Evolutionary conservation across 2,329 filamentous ascomycete genomes (phyloP).

Genomic region (Neonectria neomacrospora): DNA sequence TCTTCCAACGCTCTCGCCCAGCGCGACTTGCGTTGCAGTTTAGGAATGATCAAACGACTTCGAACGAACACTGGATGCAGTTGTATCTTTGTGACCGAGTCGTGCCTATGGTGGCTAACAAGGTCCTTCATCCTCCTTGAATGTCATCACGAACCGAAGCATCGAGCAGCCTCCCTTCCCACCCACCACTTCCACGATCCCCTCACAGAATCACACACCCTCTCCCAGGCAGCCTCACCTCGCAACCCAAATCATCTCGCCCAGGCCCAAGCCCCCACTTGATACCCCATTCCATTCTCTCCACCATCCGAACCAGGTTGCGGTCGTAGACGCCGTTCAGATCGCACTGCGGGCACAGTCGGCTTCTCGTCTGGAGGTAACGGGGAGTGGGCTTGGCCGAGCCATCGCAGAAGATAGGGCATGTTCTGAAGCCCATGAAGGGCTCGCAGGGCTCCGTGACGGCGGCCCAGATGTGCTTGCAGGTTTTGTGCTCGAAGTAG

Average conservation of each 20-base stretch:
- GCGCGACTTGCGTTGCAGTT: background rate
- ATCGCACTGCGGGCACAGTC: constrained; percentile 57
- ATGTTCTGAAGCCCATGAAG: constrained; percentile 62
- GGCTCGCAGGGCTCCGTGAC: constrained; percentile 60
- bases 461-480: constrained; percentile 64
- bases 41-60: background rate
- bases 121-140: background rate
- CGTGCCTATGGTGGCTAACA: background rate
- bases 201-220: constrained; percentile 49
- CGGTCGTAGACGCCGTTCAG: constrained; percentile 57
- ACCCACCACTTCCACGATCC: background rate
- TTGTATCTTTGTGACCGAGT: background rate
- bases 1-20: background rate
- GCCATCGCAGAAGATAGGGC: constrained; percentile 55
- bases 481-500: constrained; percentile 60
- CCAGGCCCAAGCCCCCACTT: constrained; percentile 61
- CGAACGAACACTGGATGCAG: background rate
- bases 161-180: background rate
- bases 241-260: constrained; percentile 51
- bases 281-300: constrained; percentile 55
- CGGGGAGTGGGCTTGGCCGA: constrained; percentile 50
- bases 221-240: constrained; percentile 44
- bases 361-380: constrained; percentile 50
- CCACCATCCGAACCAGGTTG: constrained; percentile 60
- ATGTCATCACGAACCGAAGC: background rate